Percentiles rank a stretch among this genome's conserved stretches.
phyloP scores from a whole-genome alignment of 1,139 yeast species.

The Zhuliangozyma parablackwelliae region DNA sequence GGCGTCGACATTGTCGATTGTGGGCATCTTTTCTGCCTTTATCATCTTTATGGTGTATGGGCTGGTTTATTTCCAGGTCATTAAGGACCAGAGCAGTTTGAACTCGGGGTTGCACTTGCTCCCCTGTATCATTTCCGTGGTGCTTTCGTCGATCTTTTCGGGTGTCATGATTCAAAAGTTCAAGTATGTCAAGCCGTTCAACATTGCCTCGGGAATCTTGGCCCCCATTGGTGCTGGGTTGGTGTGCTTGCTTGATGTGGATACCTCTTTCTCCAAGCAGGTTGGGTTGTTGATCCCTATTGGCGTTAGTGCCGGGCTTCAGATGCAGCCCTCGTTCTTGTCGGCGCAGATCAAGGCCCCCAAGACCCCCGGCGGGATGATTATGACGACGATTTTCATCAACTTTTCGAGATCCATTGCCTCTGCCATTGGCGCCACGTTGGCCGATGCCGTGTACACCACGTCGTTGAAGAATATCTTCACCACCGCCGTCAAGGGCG shows the following conservation, averaged over 20 bases:
- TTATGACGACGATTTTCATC: conserved; percentile 31
- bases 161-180: conserved; percentile 30
- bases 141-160: conserved; percentile 22
- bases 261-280: conserved; percentile 22
- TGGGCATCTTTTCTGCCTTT: conserved; percentile 21
- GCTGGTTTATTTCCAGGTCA: conserved; percentile 36
- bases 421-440: conserved; percentile 25
- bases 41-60: conserved; percentile 23
- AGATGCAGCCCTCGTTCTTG: conserved; percentile 26
- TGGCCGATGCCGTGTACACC: conserved; percentile 34
- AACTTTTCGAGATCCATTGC: conserved; percentile 29
- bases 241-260: conserved; percentile 25
- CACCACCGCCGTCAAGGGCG: conserved; percentile 13
- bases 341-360: conserved; percentile 34
- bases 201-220: conserved; percentile 21
- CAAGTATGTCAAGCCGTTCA: conserved; percentile 27
- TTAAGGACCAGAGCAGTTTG: conserved; percentile 32
- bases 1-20: conserved; percentile 20
- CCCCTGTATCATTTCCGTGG: conserved; percentile 32
- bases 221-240: conserved; percentile 35
- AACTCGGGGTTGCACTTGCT: conserved; percentile 38
- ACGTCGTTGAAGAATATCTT: conserved; percentile 21
- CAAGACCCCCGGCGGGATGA: conserved; percentile 31
- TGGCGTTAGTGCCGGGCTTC: conserved; percentile 29
- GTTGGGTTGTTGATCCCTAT: conserved; percentile 32